A percentile compares a stretch with the other conserved stretches of the same genome.
Evolutionary conservation across 805 yeast species (phyloP).

Genomic region (Brettanomyces sp.): DNA sequence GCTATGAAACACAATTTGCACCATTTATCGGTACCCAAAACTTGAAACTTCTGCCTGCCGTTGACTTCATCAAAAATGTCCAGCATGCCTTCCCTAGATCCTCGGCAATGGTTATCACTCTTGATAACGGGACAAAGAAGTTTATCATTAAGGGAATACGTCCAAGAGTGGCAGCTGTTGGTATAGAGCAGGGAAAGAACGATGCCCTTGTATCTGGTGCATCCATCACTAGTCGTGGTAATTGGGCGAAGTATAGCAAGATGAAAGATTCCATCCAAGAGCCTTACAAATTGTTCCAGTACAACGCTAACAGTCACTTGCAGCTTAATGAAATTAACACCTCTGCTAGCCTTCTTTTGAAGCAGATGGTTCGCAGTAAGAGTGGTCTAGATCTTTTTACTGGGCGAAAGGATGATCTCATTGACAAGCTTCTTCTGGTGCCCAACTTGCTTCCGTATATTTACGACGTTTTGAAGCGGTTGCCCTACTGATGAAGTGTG

Average conservation of each 20-base stretch:
- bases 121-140: slow-evolving; percentile 51
- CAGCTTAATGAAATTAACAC: slow-evolving; percentile 31
- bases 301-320: slow-evolving; percentile 24
- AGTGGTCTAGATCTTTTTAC: slow-evolving; percentile 25
- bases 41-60: slow-evolving; percentile 75
- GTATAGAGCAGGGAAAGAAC: slow-evolving; percentile 33
- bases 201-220: slow-evolving; percentile 23
- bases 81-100: slow-evolving; percentile 81
- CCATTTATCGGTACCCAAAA: slow-evolving; percentile 36
- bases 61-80: slow-evolving; percentile 92
- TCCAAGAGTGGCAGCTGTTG: slow-evolving; percentile 61
- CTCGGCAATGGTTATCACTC: slow-evolving; percentile 83
- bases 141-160: slow-evolving; percentile 92
- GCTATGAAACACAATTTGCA: slow-evolving; percentile 83
- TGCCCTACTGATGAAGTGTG: slow-evolving; percentile 12
- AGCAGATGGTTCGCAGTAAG: slow-evolving; percentile 24
- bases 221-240: not conserved
- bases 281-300: slow-evolving; percentile 19
- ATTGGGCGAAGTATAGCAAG: not conserved
- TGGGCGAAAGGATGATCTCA: slow-evolving; percentile 22
- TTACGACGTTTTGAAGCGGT: slow-evolving; percentile 12
- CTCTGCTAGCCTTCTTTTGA: slow-evolving; percentile 28
- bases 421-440: slow-evolving; percentile 24
- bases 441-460: slow-evolving; percentile 25
- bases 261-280: not conserved